A percentile compares a stretch with the other conserved stretches of the same genome.
phyloP scores from a whole-genome alignment of 192 early-diverging fungal species.

The Podila epigama region DNA sequence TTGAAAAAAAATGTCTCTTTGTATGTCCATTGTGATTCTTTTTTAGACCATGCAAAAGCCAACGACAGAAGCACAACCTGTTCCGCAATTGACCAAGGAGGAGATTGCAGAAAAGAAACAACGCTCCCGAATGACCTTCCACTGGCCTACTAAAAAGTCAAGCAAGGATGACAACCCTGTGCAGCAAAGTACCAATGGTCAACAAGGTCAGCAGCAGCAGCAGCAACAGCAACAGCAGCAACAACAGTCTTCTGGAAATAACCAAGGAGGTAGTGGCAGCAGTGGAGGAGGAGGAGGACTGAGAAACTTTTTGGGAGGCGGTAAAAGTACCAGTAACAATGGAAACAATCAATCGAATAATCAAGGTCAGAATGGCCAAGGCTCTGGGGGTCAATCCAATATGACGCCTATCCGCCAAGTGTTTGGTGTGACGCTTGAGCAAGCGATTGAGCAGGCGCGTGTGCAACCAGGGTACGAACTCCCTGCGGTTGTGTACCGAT shows the following conservation, averaged over 20 bases:
- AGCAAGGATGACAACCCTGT: slow-evolving; percentile 10
- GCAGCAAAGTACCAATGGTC: not conserved
- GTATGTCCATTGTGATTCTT: too few relatives aligned
- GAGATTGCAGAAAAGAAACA: slow-evolving; percentile 39
- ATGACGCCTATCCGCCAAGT: slow-evolving; percentile 51
- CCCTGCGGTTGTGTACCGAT: slow-evolving; percentile 94
- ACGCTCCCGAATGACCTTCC: slow-evolving; percentile 44
- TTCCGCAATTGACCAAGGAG: slow-evolving; percentile 3
- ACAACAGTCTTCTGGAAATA: slow-evolving; percentile 1
- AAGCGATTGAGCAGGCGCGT: slow-evolving; percentile 75
- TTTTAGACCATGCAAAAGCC: not conserved
- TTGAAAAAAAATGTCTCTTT: too few relatives aligned
- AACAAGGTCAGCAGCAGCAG: slow-evolving; percentile 13
- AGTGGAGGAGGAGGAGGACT: too few relatives aligned
- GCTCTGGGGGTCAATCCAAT: slow-evolving; percentile 4
- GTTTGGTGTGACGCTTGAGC: slow-evolving; percentile 88
- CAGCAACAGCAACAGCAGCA: not conserved
- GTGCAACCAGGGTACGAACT: slow-evolving; percentile 83
- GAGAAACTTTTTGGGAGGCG: not conserved
- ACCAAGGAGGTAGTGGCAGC: not conserved
- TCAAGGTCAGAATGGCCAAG: not conserved
- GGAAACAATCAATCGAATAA: not conserved
- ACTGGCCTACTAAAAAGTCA: slow-evolving; percentile 32
- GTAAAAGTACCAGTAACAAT: not conserved
- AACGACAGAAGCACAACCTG: slow-evolving; percentile 10